Evolutionary conservation across 1,284 basidiomycete species (phyloP).

Genomic region (Mycosarcoma mackinlayi): DNA sequence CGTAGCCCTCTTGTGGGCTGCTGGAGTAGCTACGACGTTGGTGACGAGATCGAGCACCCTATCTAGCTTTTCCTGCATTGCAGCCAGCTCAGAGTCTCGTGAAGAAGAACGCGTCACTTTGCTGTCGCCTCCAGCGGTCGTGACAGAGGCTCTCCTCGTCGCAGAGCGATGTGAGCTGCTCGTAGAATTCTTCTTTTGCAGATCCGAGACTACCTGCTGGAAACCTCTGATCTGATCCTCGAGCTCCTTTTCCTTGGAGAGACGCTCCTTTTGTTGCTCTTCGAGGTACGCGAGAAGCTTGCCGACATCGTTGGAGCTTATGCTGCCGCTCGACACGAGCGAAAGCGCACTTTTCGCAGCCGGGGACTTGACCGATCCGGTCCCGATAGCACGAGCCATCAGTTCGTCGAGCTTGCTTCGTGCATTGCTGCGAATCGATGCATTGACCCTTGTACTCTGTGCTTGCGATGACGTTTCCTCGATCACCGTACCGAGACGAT

Average conservation of each 20-base stretch:
- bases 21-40: slow-evolving; percentile 37
- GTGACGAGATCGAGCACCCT: slow-evolving; percentile 53
- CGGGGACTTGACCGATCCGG: slow-evolving; percentile 18
- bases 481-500: slow-evolving; percentile 52
- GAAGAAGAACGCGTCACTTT: slow-evolving; percentile 15
- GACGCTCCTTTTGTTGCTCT: slow-evolving; percentile 43
- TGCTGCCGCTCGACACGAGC: slow-evolving; percentile 43
- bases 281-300: slow-evolving; percentile 55
- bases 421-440: slow-evolving; percentile 34
- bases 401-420: slow-evolving; percentile 32
- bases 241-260: slow-evolving; percentile 42
- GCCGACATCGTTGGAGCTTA: slow-evolving; percentile 50
- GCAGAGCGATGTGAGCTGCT: slow-evolving; percentile 22
- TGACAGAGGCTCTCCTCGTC: slow-evolving; percentile 14
- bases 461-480: slow-evolving; percentile 58
- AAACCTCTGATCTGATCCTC: slow-evolving; percentile 53
- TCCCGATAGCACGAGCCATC: slow-evolving; percentile 15
- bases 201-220: slow-evolving; percentile 45
- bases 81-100: slow-evolving; percentile 44
- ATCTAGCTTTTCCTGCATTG: slow-evolving; percentile 60
- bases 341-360: slow-evolving; percentile 30
- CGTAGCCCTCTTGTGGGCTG: slow-evolving; percentile 19
- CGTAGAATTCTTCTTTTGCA: slow-evolving; percentile 42
- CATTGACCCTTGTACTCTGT: slow-evolving; percentile 41
- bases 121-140: slow-evolving; percentile 24